phyloP scores from a whole-genome alignment of 352 stramenopile species.

The Aphanomyces cochlioides region DNA sequence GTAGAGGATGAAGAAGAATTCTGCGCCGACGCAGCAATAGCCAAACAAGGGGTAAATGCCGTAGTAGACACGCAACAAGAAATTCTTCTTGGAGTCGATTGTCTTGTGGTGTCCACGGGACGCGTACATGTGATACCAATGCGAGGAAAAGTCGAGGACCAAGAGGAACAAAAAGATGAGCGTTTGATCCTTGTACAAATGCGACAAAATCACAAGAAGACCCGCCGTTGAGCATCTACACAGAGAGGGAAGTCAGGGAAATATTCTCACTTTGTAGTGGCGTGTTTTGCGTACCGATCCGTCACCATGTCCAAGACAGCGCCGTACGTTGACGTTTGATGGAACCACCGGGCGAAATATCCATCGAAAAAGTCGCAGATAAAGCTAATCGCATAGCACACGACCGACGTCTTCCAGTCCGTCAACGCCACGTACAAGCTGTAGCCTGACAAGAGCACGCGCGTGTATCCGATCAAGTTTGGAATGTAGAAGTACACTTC shows the following conservation, averaged over 20 bases:
- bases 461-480: slow-evolving; percentile 95
- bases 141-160: slow-evolving; percentile 95
- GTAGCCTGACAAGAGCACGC: slow-evolving; percentile 82
- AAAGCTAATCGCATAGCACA: slow-evolving; percentile 95
- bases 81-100: slow-evolving; percentile 87
- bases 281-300: slow-evolving; percentile 59
- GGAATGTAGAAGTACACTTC: slow-evolving; percentile 94
- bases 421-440: slow-evolving; percentile 77
- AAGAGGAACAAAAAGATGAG: slow-evolving; percentile 87
- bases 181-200: slow-evolving; percentile 85
- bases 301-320: slow-evolving; percentile 98
- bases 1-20: slow-evolving; percentile 90
- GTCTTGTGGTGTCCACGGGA: slow-evolving; percentile 94
- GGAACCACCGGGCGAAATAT: slow-evolving; percentile 93
- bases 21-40: slow-evolving; percentile 89
- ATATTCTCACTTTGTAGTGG: background rate
- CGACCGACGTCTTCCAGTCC: slow-evolving; percentile 69
- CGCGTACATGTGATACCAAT: slow-evolving; percentile 98
- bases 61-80: slow-evolving; percentile 94
- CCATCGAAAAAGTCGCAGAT: slow-evolving; percentile 98
- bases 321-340: slow-evolving; percentile 95
- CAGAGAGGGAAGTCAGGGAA: background rate
- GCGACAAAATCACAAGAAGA: slow-evolving; percentile 92
- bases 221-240: slow-evolving; percentile 90
- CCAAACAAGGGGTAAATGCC: slow-evolving; percentile 89